These are phyloP conservation scores for Nemania diffusa DNA, from an alignment of 2,329 filamentous ascomycete species.

Conservation along the genomic window DNA sequence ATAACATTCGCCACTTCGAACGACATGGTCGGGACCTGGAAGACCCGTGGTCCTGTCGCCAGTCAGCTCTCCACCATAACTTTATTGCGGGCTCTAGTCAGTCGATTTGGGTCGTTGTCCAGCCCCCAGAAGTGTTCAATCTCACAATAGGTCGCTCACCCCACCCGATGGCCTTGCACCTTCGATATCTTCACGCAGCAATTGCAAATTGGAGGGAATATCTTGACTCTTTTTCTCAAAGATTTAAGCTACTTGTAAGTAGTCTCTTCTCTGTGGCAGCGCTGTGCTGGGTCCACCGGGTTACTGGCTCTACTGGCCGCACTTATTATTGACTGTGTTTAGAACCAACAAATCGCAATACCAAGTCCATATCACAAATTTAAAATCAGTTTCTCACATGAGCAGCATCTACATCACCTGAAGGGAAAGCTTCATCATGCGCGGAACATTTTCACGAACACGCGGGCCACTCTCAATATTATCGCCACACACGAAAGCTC, in stretches of 20 bases:
- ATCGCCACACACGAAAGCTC: conserved; percentile 11
- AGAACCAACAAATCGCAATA: conserved; percentile 27
- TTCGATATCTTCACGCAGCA: conserved; percentile 20
- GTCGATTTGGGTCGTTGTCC: conserved; percentile 29
- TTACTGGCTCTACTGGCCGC: neutral
- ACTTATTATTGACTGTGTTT: neutral
- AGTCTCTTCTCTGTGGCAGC: neutral
- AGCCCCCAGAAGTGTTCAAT: conserved; percentile 17
- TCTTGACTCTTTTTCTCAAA: conserved; percentile 18
- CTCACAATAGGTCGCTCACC: neutral
- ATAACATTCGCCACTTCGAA: conserved; percentile 35
- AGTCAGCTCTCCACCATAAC: conserved; percentile 31
- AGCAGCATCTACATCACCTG: conserved; percentile 24
- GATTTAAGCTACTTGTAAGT: neutral
- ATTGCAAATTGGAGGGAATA: conserved; percentile 32
- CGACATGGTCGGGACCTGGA: conserved; percentile 27
- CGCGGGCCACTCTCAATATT: neutral
- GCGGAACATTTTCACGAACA: conserved; percentile 18
- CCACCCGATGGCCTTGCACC: conserved; percentile 30
- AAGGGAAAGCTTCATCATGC: conserved; percentile 20
- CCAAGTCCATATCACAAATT: conserved; percentile 21
- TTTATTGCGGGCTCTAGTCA: neutral
- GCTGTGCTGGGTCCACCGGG: too few relatives aligned
- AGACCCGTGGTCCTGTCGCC: conserved; percentile 35
- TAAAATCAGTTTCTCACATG: conserved; percentile 16